These are phyloP conservation scores for Clohesyomyces aquaticus DNA, from an alignment of 495 filamentous ascomycete species.

Conservation along the genomic window DNA sequence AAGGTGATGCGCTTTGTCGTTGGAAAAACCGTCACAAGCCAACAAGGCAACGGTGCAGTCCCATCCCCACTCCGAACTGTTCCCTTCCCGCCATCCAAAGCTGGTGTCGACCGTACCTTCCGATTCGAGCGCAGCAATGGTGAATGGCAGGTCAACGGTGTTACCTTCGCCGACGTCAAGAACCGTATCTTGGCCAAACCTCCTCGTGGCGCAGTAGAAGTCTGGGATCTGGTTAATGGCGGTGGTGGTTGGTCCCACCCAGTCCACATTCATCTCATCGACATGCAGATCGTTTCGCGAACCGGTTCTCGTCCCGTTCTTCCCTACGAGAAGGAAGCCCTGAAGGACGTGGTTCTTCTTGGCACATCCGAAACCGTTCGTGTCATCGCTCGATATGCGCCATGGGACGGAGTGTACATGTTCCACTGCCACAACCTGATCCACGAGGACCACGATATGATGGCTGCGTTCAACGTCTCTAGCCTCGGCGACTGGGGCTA, in stretches of 20 bases:
- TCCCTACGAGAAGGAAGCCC: conserved; percentile 54
- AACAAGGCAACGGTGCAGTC: conserved; percentile 44
- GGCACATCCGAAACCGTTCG: conserved; percentile 54
- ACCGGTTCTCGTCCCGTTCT: conserved; percentile 47
- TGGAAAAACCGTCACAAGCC: conserved; percentile 46
- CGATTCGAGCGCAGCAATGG: conserved; percentile 52
- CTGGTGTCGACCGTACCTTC: conserved; percentile 52
- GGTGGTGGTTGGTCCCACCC: conserved; percentile 57
- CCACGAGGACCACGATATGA: conserved; percentile 66
- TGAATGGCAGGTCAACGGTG: conserved; percentile 57
- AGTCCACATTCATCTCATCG: conserved; percentile 63
- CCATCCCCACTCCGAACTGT: conserved; percentile 44
- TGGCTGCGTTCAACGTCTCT: conserved; percentile 63
- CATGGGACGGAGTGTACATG: conserved; percentile 60
- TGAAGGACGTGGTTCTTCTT: conserved; percentile 60
- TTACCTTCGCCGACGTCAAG: conserved; percentile 53
- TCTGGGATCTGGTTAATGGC: conserved; percentile 53
- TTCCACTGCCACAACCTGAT: conserved; percentile 61
- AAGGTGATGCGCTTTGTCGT: conserved; percentile 61
- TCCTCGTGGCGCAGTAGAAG: conserved; percentile 53
- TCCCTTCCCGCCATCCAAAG: conserved; percentile 45
- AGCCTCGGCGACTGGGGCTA: conserved; percentile 54
- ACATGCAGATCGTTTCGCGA: conserved; percentile 56
- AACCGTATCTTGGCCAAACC: conserved; percentile 58
- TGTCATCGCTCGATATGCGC: conserved; percentile 56